Evolutionary conservation across 495 filamentous ascomycete genomes (phyloP).

Genomic region (Aspergillus mulundensis): DNA sequence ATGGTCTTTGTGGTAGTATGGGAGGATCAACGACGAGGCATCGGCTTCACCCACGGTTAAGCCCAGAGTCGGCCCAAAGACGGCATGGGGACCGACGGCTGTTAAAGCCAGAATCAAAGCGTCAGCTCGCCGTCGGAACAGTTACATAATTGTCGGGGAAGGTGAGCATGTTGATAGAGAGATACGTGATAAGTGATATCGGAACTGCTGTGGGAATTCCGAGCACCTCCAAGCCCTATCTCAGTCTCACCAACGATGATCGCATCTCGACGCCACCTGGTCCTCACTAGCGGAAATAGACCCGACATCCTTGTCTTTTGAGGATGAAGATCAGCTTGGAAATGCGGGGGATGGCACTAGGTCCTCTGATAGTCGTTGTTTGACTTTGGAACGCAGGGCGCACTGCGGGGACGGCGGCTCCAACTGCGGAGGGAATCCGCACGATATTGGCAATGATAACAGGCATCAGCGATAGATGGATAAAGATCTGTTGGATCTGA

Average conservation of each 20-base stretch:
- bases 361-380: neutral
- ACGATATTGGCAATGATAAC: neutral
- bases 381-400: neutral
- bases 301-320: slow-evolving; percentile 1
- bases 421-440: neutral
- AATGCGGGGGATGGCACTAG: neutral
- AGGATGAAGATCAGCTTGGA: neutral
- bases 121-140: neutral
- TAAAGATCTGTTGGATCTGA: neutral
- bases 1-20: neutral
- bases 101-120: neutral
- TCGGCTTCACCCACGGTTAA: slow-evolving; percentile 1
- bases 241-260: neutral
- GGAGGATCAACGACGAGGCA: neutral
- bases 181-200: slow-evolving; percentile 11
- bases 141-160: slow-evolving; percentile 2
- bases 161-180: neutral
- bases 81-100: neutral
- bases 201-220: slow-evolving; percentile 10
- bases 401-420: slow-evolving; percentile 1
- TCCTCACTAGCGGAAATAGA: slow-evolving; percentile 3
- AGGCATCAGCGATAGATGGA: neutral
- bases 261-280: neutral
- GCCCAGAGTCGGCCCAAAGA: neutral
- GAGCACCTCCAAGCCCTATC: slow-evolving; percentile 1